phyloP scores from a whole-genome alignment of 345 rosid species.

The Aurinia saxatilis region DNA sequence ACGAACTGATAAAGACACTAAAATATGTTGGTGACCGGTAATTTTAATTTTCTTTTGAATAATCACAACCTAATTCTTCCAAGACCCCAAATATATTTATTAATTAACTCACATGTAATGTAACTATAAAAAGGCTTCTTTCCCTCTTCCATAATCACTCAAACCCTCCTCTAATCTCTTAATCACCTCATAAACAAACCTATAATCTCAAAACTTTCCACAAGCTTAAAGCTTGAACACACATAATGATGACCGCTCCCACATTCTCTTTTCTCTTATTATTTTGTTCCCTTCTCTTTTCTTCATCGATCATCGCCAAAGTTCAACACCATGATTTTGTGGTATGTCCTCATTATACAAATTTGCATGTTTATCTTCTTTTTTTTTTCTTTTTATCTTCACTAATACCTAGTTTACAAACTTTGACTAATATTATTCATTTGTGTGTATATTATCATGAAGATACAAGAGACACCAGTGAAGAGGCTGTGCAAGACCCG shows the following conservation, averaged over 20 bases:
- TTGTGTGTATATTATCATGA: neutral
- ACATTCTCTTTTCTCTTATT: conserved; percentile 11
- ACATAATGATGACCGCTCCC: neutral
- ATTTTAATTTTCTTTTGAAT: conserved; percentile 11
- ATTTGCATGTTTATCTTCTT: no score
- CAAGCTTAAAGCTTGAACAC: neutral
- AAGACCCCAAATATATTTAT: neutral
- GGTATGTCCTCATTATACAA: conserved; percentile 39
- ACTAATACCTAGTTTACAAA: neutral
- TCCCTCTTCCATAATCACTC: conserved; percentile 4
- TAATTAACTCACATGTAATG: neutral
- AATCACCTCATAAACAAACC: conserved; percentile 1
- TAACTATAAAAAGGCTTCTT: conserved; percentile 8
- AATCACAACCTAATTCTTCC: conserved; percentile 13
- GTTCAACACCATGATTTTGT: conserved; percentile 60
- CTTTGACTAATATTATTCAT: neutral
- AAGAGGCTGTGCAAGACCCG: conserved; percentile 93
- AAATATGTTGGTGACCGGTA: conserved; percentile 27
- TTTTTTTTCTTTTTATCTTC: neutral
- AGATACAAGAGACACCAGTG: conserved; percentile 82
- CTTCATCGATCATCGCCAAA: conserved; percentile 40
- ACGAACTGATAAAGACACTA: conserved; percentile 27
- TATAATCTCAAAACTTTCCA: neutral
- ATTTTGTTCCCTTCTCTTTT: conserved; percentile 36
- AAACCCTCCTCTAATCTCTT: conserved; percentile 10